Evolutionary conservation across 345 rosid genomes (phyloP), one percentile per base, ranked within the genome.

Genomic region (Turritis glabra): DNA sequence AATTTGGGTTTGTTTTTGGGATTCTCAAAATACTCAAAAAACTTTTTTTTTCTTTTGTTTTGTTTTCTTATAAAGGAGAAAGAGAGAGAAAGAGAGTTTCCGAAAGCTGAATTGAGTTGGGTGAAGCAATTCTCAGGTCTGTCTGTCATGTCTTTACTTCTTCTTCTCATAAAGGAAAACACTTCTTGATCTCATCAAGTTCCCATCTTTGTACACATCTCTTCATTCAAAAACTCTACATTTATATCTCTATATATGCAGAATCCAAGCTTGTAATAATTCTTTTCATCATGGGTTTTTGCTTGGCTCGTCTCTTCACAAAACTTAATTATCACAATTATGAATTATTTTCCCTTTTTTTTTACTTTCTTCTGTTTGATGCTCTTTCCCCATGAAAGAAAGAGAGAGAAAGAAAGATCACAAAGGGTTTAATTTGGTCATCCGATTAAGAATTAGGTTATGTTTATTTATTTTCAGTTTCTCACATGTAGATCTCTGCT

Each of bases 21-120:
- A 84, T 84, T 86, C 86, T 79, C 54, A 73, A 82, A 77, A 33
- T 30, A 38, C 51, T 21, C 47, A 67, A 57, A 67, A 51, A 23
- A 56, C 37, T 41, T 43, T 29, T 53, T 43, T 43, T 43, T 75
- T 40, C 17, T 75, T 60, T 65, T 55, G 66, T 61, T 23, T 50
- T 65, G 69, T 63, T 65, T 74, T 56, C 72, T 64, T 74, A 56
- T 56, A 74, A 74, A 57, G 69, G 41, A 61, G 67, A 62, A 46
- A 74, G 59, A 74, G 56, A 73, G 21, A 73, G 15, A 67, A 9
- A 67, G 64, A 74, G 72, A 74, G 67, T 91, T 87, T 85, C 88
- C 89, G 90, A 85, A 89, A 89, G 91, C 89, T 88, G 86, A 82
- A 84, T 73, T 82, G 85, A 83, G 78, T 61, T 79, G 79, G 80